Base-by-base conservation (phyloP, 2,329 filamentous ascomycete species). In the Trichothecium sympodiale region DNA sequence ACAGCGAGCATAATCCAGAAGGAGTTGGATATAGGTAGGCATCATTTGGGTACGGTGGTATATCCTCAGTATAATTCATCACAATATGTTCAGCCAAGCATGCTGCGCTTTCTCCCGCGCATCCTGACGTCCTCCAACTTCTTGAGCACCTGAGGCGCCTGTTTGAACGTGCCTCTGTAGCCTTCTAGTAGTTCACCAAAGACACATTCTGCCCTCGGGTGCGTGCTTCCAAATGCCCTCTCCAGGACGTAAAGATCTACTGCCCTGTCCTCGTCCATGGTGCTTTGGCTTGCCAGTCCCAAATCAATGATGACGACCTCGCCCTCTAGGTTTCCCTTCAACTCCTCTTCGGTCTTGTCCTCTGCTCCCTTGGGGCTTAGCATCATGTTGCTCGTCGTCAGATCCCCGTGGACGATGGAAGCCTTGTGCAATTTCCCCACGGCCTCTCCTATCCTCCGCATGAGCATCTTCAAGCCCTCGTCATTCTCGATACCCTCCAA, bases 301-400 rank as follows among this genome's bases (percentile, higher is more conserved):
- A 98, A 93, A 61, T 98, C 91, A 54, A 96, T 96, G 27, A 96
- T 66, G 16, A 94, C 78, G 39, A 98, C 73, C 36, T 93, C 81
- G 3, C 86, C 88, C 2, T 74, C 67, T 38, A 79, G 50, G 2
- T 48, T 40, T 15, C 42, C 46, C 9, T 43, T 45, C n/a, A 43
- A 37, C 18, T 46, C 44, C 8, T 47, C 44, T 5, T 44, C 36
- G 5, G 35, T 1, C 15, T 32, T 45, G 10, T 44, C 48, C 23
- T 34, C 41, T 13, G 37, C 40, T 30, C 40, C 30, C n/a, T 46
- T 43, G 15, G 50, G 51, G 12, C 67, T 65, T 46, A 96, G 55
- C 80, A 98, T 95, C 63, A 98, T 71, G 60, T 98, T 98, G 61
- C 88, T 95, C 43, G 88, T 98, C 41, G 91, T 98, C 61, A 98